A percentile compares a stretch with the other conserved stretches of the same genome.
These are phyloP conservation scores for Aspergillus spinulosporus DNA, from an alignment of 2,329 filamentous ascomycete species.

Conservation along the genomic window DNA sequence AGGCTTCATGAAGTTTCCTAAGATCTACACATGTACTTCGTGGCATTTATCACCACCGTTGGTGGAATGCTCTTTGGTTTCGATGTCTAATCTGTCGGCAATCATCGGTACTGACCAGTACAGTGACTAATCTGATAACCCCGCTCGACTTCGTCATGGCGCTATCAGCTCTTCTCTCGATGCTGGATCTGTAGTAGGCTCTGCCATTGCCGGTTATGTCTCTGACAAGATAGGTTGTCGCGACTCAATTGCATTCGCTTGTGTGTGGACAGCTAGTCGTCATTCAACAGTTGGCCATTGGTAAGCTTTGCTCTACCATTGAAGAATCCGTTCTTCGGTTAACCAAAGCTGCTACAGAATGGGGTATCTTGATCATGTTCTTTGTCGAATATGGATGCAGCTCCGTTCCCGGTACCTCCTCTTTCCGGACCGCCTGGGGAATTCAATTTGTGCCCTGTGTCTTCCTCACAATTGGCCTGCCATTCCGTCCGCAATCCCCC, in stretches of 20 bases:
- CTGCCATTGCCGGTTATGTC: no score
- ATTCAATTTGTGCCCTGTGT: not conserved
- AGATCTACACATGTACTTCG: slow-evolving; percentile 56
- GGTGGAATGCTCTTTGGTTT: slow-evolving; percentile 58
- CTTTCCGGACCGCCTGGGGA: not conserved
- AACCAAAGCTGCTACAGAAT: not conserved
- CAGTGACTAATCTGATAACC: no score
- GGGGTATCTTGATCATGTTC: not conserved
- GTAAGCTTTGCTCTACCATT: no score
- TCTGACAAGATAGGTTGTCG: no score
- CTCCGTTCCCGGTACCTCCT: not conserved
- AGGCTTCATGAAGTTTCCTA: slow-evolving; percentile 40
- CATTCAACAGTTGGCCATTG: no score
- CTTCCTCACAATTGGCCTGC: not conserved
- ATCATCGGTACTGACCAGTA: slow-evolving; percentile 28
- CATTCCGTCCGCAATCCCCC: not conserved
- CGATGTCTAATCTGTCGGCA: slow-evolving; percentile 57
- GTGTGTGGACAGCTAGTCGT: no score
- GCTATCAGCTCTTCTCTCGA: no score
- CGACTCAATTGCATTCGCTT: no score
- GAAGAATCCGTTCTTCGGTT: no score
- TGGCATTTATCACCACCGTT: slow-evolving; percentile 54
- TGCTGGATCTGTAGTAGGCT: no score
- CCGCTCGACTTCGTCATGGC: no score
- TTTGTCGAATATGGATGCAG: not conserved